A percentile compares a stretch with the other conserved stretches of the same genome.
Evolutionary conservation across 306 rosid species (phyloP).

Genomic region (Coriaria nepalensis): DNA sequence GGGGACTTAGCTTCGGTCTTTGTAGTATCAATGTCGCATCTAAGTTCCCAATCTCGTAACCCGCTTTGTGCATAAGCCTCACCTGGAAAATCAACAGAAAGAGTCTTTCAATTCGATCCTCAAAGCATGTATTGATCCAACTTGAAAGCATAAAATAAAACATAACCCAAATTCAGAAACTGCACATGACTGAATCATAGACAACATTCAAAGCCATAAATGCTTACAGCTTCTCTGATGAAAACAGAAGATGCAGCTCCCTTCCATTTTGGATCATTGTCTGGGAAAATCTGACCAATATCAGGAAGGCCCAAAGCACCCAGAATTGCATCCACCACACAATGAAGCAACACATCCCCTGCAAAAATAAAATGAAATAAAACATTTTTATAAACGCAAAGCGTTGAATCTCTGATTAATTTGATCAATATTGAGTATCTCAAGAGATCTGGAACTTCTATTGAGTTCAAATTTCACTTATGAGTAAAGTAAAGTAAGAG

Average conservation of each 20-base stretch:
- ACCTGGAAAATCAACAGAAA: conserved; percentile 35
- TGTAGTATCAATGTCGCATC: conserved; percentile 92
- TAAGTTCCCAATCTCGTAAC: conserved; percentile 80
- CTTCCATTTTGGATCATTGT: conserved; percentile 89
- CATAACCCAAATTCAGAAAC: too few species aligned
- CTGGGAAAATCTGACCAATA: conserved; percentile 85
- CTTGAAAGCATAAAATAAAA: too few species aligned
- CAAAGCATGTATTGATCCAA: too few species aligned
- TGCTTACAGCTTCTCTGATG: conserved; percentile 78
- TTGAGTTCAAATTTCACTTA: too few species aligned
- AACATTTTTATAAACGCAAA: neutral
- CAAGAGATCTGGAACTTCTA: too few species aligned
- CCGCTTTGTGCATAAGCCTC: conserved; percentile 81
- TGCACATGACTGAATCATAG: neutral
- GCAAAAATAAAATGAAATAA: conserved; percentile 4
- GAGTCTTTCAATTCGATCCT: too few species aligned
- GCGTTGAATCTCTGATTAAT: too few species aligned
- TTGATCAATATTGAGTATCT: too few species aligned
- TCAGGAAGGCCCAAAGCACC: conserved; percentile 96
- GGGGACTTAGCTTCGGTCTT: conserved; percentile 89
- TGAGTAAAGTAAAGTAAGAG: too few species aligned
- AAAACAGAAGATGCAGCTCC: conserved; percentile 77
- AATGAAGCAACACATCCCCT: conserved; percentile 96
- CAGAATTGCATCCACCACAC: conserved; percentile 87
- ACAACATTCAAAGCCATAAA: too few species aligned